Percentiles rank a stretch among this genome's conserved stretches.
Evolutionary conservation across 1,284 basidiomycete genomes (phyloP).

Genomic region (Apiotrichum mycotoxinovorans): DNA sequence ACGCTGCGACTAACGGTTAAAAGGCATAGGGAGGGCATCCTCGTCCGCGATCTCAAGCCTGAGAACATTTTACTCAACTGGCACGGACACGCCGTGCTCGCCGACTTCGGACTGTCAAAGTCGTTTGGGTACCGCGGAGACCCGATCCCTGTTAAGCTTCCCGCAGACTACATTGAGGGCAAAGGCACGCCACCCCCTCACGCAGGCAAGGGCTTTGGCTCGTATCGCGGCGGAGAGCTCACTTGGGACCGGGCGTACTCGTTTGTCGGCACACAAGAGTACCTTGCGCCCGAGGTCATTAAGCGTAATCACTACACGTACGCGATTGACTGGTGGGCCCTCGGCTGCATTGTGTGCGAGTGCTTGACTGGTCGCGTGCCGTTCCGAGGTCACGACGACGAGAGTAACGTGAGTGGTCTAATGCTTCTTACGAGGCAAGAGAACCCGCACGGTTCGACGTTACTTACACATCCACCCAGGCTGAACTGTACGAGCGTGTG

Average conservation of each 20-base stretch:
- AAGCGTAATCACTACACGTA: constrained; percentile 86
- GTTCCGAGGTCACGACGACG: constrained; percentile 20
- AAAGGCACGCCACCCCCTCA: constrained; percentile 19
- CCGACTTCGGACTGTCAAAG: constrained; percentile 73
- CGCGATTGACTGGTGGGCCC: constrained; percentile 96
- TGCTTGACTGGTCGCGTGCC: constrained; percentile 57
- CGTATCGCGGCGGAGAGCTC: constrained; percentile 22
- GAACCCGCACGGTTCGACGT: neutral
- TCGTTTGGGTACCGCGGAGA: constrained; percentile 42
- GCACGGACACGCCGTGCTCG: constrained; percentile 91
- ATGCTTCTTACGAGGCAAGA: too few species aligned
- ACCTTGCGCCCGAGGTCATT: constrained; percentile 87
- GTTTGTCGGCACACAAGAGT: constrained; percentile 72
- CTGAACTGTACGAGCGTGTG: constrained; percentile 21
- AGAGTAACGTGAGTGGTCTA: constrained; percentile 20
- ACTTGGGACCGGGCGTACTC: constrained; percentile 24
- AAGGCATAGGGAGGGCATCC: constrained; percentile 52
- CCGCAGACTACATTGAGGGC: constrained; percentile 21
- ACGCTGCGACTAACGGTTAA: neutral
- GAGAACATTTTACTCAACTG: constrained; percentile 92
- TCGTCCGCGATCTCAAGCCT: constrained; percentile 51
- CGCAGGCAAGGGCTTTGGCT: constrained; percentile 23
- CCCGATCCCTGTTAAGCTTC: constrained; percentile 32
- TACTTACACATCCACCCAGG: constrained; percentile 6
- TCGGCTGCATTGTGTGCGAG: constrained; percentile 95